Base-by-base conservation (phyloP, 305 asterid species). In the Ilex paraguariensis region DNA sequence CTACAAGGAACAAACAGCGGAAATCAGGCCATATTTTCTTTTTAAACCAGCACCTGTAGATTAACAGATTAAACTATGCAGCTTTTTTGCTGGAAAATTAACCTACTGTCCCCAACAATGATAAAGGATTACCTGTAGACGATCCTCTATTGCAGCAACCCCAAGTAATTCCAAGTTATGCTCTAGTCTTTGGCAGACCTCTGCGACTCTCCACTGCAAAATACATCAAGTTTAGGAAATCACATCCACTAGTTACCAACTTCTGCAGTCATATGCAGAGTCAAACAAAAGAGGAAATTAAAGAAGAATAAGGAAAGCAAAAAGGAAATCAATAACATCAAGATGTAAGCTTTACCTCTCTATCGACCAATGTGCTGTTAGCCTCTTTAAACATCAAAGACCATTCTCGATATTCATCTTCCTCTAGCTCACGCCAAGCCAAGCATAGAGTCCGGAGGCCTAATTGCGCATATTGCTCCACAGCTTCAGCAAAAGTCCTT, bases 81-180 rank as follows among this genome's bases (percentile, higher is more conserved):
- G 0, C 42, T 4, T 36, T 36, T 36, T 5, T 36, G 42, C 42
- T 36, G 42, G 6, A 36, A 36, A 8, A 5, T 49, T 49, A 49
- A 49, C 4, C n/a, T 52, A 10, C 5, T n/a, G 31, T 3, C 31
- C 32, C 3, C 6, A 14, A 16, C 16, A 28, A 48, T 72, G 48
- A 71, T 58, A 73, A 8, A 51, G 67, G 58, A 49, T 69, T 67
- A 92, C 98, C 96, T 92, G 98, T 32, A 92, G 81, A 53, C 97
- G 93, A 72, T 92, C 98, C 82, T 92, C 98, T 63, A 89, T 92
- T 61, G 98, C 98, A 73, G 97, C 98, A 70, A 89, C 91, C 66
- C 98, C 98, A 70, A 92, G 90, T 74, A 92, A 74, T 76, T 90
- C 95, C 42, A 92, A 69, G 76, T 78, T 87, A 66, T 74, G 95